Base-by-base conservation (phyloP, 495 filamentous ascomycete genomes). In the Choiromyces venosus region DNA sequence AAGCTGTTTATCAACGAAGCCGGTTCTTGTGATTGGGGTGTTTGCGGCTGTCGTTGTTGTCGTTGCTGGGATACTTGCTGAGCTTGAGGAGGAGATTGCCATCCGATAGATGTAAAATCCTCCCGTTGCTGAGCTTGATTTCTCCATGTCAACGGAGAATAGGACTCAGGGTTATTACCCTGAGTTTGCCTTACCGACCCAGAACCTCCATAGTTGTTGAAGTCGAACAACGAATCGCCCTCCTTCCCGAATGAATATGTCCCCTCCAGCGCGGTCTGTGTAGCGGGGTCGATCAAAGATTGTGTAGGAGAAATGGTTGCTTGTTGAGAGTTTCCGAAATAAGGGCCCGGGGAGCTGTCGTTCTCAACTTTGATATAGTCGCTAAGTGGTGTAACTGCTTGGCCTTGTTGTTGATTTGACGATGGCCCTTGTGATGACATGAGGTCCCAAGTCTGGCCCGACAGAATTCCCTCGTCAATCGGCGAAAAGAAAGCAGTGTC, bases 311-410 rank as follows among this genome's bases (percentile, higher is more conserved):
- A 81, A 33, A 81, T 81, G 2, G 79, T 81, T 39, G 76, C 73
- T 61, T 73, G 76, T 42, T 79, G 78, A n/a, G 39, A 33, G 44
- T 75, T 80, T 37, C 70, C 71, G 68, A 69, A 79, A 68, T 79
- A 81, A 35, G 71, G 56, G 21, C 46, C 65, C 0, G 79, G 79
- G 4, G 79, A 76, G 19, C 66, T 72, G 69, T 68, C 71, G 70
- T 76, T 77, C 66, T 81, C 79, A 72, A 80, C 69, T 72, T 81
- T 81, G 71, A 81, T 81, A 65, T 76, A 81, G 66, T 81, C 79
- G n/a, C 76, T 81, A 71, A 81, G 65, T 12, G 79, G 80, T 1
- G 78, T 75, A 6, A 73, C 71, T 16, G 73, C 67, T 2, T 44
- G 68, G 29, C 69, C 68, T n/a, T 71, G 65, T 70, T 80, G 77